Evolutionary conservation across 179 eudicot genomes (phyloP), one percentile per base, ranked within the genome.

Genomic region (Carnegiea gigantea): DNA sequence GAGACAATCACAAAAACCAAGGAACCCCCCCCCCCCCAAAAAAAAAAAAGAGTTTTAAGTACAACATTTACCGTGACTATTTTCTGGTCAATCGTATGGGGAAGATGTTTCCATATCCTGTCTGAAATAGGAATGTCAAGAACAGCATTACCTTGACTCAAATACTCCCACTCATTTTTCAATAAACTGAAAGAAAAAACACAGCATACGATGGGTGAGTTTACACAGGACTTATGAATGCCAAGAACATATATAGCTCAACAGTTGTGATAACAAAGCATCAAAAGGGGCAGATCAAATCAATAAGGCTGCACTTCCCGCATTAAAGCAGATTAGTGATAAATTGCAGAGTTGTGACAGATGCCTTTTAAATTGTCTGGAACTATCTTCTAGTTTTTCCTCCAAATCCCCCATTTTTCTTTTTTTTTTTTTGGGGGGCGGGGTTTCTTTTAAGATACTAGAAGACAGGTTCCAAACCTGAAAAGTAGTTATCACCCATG

Each of bases 131-230:
- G 92, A 80, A 79, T 86, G 62, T 87, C 86, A 49, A 30, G 83
- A 85, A 84, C 84, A 73, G 72, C 84, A 48, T 51, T 89, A 83
- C 79, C 87, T 82, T 90, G 78, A 49, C 84, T 87, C 43, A 95
- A 77, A 86, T 77, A 86, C 68, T 85, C 82, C 98, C 97, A 91
- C 87, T 94, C 99, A 79, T 89, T 90, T 75, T 30, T 87, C 79
- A 95, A 86, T 79, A 93, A 91, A 71, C 98, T 95, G 91, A 77
- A 60, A 84, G 24, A 81, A 28, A 79, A 79, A 38, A 78, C 2
- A 53, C 1, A 38, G 54, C 24, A 60, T 23, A 60, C 24, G 28
- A n/a, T 54, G 60, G 60, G 60, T 54, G 21, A 54, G 21, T 54
- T 54, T 54, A 54, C 20, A 54, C 60, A 54, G 60, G 12, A 54